These are phyloP conservation scores for Guadua angustifolia DNA, from an alignment of 176 grass and related monocot genomes.

Conservation along the genomic window DNA sequence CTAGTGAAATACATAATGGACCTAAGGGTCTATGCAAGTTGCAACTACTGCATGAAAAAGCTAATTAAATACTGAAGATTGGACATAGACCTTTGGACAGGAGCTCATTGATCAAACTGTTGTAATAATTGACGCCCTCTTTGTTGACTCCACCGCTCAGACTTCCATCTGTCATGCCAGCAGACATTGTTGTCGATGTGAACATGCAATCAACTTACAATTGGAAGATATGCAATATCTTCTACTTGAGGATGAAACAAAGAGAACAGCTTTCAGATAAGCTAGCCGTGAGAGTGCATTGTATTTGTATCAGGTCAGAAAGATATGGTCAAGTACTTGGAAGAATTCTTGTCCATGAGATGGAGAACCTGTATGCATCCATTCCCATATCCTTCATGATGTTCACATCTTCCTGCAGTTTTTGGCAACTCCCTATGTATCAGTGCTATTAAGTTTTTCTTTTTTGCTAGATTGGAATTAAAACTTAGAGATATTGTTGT, in stretches of 20 bases:
- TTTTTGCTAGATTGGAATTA: too few species aligned
- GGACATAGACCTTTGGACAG: slow-evolving; percentile 26
- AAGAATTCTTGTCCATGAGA: slow-evolving; percentile 63
- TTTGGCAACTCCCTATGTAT: neutral
- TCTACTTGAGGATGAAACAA: neutral
- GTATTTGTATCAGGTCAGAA: neutral
- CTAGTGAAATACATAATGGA: neutral
- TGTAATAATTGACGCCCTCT: slow-evolving; percentile 57
- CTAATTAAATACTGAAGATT: neutral
- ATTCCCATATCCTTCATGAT: slow-evolving; percentile 60
- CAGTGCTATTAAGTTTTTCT: neutral
- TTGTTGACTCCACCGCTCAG: slow-evolving; percentile 51
- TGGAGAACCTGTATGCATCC: slow-evolving; percentile 64
- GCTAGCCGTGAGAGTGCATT: neutral
- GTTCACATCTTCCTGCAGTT: slow-evolving; percentile 54
- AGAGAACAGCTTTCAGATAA: neutral
- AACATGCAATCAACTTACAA: neutral
- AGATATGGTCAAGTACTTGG: slow-evolving; percentile 43
- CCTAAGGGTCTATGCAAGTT: neutral
- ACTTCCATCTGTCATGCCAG: slow-evolving; percentile 47
- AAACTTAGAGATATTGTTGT: too few species aligned
- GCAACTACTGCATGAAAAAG: neutral
- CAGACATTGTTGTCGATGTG: neutral
- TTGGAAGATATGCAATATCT: neutral
- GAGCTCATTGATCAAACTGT: slow-evolving; percentile 59